Evolutionary conservation across 2,329 filamentous ascomycete species (phyloP), one percentile per base, ranked within the genome.

Genomic region (Metarhizium humberi): DNA sequence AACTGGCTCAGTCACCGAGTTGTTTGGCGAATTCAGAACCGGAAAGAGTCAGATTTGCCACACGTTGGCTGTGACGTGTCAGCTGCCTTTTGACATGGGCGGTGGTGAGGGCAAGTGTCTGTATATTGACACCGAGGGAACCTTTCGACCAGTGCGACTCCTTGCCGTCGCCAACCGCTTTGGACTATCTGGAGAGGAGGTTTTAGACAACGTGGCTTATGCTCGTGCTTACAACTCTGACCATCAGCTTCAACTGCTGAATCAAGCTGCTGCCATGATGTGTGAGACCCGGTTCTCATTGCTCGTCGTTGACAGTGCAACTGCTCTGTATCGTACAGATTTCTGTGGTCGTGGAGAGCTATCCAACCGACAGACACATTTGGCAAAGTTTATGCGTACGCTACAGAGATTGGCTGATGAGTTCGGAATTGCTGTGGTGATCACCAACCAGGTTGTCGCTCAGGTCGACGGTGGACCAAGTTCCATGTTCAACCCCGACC

Each of bases 11-110:
- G 95, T 99, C 54, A 99, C 95, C 0, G 95, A 99, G 72, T 86
- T 99, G 3, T 99, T 99, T 67, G 94, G 94, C 67, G 94, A 99
- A 71, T 99, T 99, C 68, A 82, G 94, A 64, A 99, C 94, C 0
- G 95, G 94, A 71, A 99, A 99, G 75, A 96, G 91, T 76, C 94
- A 99, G 72, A 92, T 99, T 56, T 99, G 94, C 65, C 95, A 99
- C 70, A 99, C 94, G 0, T 79, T 99, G n/a, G 94, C 95, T 0
- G 94, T 99, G 34, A 99, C 94, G 50, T 99, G 95, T 68, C 94
- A 99, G 71, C 72, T 99, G 47, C 94, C 94, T 1, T 97, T 99
- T 68, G 94, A 99, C 67, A 97, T 97, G 92, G 95, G 94, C 53
- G 94, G 94, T 55, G 94, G 95, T 34, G 94, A 99, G 73, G 94